Percentiles rank a stretch among this genome's conserved stretches.
These are phyloP conservation scores for Plasmodium cynomolgi DNA, from an alignment of 169 alveolate species.

Conservation along the genomic window DNA sequence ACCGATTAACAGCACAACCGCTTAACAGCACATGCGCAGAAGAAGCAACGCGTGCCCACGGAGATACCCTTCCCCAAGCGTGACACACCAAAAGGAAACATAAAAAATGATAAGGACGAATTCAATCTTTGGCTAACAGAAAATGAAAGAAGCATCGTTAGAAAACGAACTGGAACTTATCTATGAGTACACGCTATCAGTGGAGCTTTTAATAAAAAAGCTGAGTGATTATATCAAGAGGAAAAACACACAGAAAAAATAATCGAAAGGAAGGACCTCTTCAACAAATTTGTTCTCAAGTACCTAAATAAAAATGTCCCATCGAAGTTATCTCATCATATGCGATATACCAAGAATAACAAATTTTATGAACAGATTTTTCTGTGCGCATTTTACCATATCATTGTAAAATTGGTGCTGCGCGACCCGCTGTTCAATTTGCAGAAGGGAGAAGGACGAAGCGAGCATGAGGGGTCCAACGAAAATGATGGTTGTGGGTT, in stretches of 20 bases:
- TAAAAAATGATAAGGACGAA: not conserved
- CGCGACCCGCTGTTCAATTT: constrained; percentile 21
- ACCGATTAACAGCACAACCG: not conserved
- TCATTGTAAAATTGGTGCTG: constrained; percentile 17
- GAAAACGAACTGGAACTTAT: constrained; percentile 46
- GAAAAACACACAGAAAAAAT: constrained; percentile 15
- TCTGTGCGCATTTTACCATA: constrained; percentile 53
- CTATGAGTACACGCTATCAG: constrained; percentile 37
- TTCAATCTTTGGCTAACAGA: not conserved
- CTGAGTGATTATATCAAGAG: constrained; percentile 47
- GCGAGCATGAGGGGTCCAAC: not conserved
- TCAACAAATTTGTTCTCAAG: constrained; percentile 20
- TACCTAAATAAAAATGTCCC: constrained; percentile 51
- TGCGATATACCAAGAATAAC: constrained; percentile 15
- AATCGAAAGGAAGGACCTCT: constrained; percentile 19
- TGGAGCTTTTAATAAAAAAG: constrained; percentile 16
- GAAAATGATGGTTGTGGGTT: not conserved
- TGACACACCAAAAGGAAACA: not conserved
- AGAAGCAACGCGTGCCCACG: not conserved
- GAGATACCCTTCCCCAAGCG: not conserved
- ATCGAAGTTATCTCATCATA: constrained; percentile 28
- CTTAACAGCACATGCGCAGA: not conserved
- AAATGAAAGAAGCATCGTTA: constrained; percentile 59
- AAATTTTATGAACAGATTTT: constrained; percentile 36
- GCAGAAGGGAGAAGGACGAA: not conserved